phyloP scores from a whole-genome alignment of 2,329 filamentous ascomycete genomes.

The Clonostachys rosea region DNA sequence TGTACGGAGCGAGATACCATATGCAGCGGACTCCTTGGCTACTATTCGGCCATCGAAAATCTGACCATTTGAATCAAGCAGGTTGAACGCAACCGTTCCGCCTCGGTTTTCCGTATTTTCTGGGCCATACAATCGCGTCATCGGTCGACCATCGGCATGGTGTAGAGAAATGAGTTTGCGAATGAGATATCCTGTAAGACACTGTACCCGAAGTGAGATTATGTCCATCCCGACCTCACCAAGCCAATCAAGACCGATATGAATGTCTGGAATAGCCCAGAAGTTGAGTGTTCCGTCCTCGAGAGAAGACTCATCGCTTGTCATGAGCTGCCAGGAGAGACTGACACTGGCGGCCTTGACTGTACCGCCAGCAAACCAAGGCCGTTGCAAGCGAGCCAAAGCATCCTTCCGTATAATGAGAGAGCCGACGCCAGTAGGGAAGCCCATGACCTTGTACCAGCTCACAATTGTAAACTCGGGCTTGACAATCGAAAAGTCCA shows the following conservation, averaged over 20 bases:
- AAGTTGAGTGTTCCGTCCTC: conserved; percentile 36
- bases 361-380: conserved; percentile 34
- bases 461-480: conserved; percentile 31
- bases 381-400: conserved; percentile 20
- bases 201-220: conserved; percentile 22
- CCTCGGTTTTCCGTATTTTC: conserved; percentile 17
- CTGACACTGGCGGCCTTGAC: conserved; percentile 23
- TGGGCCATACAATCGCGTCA: conserved; percentile 29
- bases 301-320: conserved; percentile 19
- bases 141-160: conserved; percentile 23
- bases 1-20: conserved; percentile 28
- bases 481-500: conserved; percentile 23
- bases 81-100: conserved; percentile 30
- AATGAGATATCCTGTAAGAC: conserved; percentile 29
- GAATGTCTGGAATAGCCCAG: conserved; percentile 29
- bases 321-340: conserved; percentile 21
- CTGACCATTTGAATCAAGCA: conserved; percentile 22
- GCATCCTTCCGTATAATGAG: conserved; percentile 24
- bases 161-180: conserved; percentile 16
- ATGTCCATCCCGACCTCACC: conserved; percentile 14
- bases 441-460: conserved; percentile 37
- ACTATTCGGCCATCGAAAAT: conserved; percentile 30
- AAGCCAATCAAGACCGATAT: conserved; percentile 28
- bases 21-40: conserved; percentile 20
- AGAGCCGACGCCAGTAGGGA: conserved; percentile 33